Base-by-base conservation (phyloP, 202 grass and related monocot species). In the Setaria italica region DNA sequence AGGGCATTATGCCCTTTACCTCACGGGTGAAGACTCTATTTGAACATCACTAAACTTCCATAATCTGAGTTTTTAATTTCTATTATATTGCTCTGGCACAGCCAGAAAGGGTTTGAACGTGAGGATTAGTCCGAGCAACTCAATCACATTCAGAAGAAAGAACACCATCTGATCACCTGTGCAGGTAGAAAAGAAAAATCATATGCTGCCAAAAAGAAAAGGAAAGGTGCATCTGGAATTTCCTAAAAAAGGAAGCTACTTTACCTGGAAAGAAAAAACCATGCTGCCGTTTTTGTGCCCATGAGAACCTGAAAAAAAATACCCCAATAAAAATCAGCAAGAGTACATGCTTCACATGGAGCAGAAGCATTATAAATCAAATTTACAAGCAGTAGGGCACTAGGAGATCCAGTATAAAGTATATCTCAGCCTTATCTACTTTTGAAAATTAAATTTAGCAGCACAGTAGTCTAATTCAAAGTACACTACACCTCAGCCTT, bases 231-330 rank as follows among this genome's bases (percentile, higher is more conserved):
- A 4, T 39, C 11, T 10, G 20, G 11, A 17, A 4, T 25, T 82
- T 86, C 46, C 32, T 50, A 5, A 41, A 33, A 64, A 51, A 45
- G 6, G 30, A 16, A 60, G 5, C 6, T 34, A 46, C 20, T 10
- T 87, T 63, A 99, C 96, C 93, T 72, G 90, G 96, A 84, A 99
- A 91, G 81, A 99, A 96, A 12, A 77, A 90, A 59, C 90, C 88
- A 58, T 92, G 43, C 59, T 96, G 93, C 13, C 93, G 90, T 70
- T 94, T 94, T 79, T 99, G 96, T 69, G 91, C 96, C 96, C 96
- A 99, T 0, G 93, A 99, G 74, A 99, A 99, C 85, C 95, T 94
- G 89, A 68, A 95, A 77, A 58, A 4, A 30, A 11, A 13, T 10
- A 8, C 21, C 21, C 62, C 42, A 21, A 33, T 20, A 20, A 45